phyloP scores from a whole-genome alignment of 768 basidiomycete species.

The Xerocomus potaroensis region DNA sequence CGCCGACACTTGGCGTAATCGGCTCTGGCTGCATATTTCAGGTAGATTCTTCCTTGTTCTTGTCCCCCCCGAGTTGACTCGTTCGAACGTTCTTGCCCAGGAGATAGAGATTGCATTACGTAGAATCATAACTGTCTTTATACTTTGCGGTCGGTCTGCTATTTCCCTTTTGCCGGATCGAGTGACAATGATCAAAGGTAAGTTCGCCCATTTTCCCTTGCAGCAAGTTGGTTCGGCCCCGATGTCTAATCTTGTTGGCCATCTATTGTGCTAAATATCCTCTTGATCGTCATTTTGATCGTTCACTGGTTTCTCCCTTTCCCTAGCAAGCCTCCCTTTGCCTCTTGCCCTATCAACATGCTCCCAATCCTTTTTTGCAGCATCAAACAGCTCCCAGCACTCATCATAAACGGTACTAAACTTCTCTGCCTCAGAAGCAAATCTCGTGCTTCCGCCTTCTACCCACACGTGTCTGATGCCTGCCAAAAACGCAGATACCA shows the following conservation, averaged over 20 bases:
- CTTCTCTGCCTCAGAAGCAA: conserved; percentile 43
- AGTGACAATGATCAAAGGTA: too few relatives aligned
- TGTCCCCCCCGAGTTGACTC: background rate
- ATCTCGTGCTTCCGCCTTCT: conserved; percentile 13
- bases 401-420: conserved; percentile 55
- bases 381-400: conserved; percentile 39
- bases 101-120: conserved; percentile 13
- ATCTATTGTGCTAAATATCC: background rate
- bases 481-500: conserved; percentile 61
- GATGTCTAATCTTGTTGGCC: background rate
- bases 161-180: background rate
- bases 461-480: conserved; percentile 44
- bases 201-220: too few relatives aligned
- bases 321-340: conserved; percentile 68
- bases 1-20: background rate
- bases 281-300: background rate
- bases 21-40: conserved; percentile 1
- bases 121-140: conserved; percentile 16
- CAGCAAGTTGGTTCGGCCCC: background rate
- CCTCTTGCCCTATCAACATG: conserved; percentile 67
- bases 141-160: conserved; percentile 1
- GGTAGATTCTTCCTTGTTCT: background rate
- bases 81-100: background rate
- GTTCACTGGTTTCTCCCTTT: conserved; percentile 41
- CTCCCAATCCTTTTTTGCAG: conserved; percentile 56